Conservation (phyloP, 2,329 filamentous ascomycete genomes). For the Aspergillus spinulosporus region DNA sequence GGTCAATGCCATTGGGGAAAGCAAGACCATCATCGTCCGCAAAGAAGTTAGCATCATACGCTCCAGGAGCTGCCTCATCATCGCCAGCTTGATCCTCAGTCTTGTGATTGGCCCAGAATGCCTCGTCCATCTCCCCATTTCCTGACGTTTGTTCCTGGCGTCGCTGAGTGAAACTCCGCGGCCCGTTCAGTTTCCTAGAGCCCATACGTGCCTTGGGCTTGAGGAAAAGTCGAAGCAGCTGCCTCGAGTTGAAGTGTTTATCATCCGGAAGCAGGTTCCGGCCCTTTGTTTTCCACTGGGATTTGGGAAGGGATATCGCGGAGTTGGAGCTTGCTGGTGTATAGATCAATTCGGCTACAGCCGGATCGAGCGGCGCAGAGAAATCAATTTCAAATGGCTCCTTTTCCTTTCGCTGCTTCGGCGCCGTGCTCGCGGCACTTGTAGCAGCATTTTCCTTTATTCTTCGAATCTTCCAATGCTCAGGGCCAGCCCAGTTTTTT, state of each 20-base stretch:
- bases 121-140: conserved; percentile 85
- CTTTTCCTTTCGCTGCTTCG: conserved; percentile 82
- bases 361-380: conserved; percentile 67
- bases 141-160: conserved; percentile 56
- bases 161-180: conserved; percentile 37
- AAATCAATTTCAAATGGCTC: conserved; percentile 97
- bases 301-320: conserved; percentile 82
- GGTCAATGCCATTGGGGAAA: conserved; percentile 48
- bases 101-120: conserved; percentile 77
- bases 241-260: conserved; percentile 95
- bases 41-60: conserved; percentile 98
- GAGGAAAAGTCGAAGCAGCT: conserved; percentile 84
- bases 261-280: conserved; percentile 93
- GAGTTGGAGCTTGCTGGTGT: conserved; percentile 78
- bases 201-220: conserved; percentile 89
- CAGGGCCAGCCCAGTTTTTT: conserved; percentile 97
- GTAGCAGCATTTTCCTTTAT: conserved; percentile 75
- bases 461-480: conserved; percentile 95
- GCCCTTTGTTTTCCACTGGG: conserved; percentile 92
- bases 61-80: conserved; percentile 65
- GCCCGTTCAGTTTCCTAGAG: conserved; percentile 59
- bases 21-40: conserved; percentile 64
- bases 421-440: conserved; percentile 40
- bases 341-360: conserved; percentile 74
- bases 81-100: conserved; percentile 55